A percentile compares a stretch with the other conserved stretches of the same genome.
Evolutionary conservation across 75 land plant species (phyloP).

Genomic region (Picea glauca): DNA sequence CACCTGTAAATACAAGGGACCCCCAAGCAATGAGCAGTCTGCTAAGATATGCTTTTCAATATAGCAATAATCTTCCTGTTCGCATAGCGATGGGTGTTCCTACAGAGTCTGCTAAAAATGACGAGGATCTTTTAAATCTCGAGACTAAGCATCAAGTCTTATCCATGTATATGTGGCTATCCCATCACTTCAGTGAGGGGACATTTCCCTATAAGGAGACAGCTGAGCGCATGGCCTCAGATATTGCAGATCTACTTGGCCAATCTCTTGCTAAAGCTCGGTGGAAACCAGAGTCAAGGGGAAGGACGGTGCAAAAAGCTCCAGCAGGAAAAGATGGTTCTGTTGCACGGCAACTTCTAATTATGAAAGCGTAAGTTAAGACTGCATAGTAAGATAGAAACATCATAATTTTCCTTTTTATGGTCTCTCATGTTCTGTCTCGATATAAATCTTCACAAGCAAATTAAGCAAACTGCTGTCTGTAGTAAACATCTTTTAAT

Average conservation of each 20-base stretch:
- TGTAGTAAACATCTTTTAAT: too few relatives aligned
- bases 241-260: slow-evolving; percentile 70
- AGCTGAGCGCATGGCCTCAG: slow-evolving; percentile 71
- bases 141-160: slow-evolving; percentile 90
- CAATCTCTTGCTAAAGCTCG: slow-evolving; percentile 59
- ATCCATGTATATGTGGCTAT: slow-evolving; percentile 90
- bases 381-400: too few relatives aligned
- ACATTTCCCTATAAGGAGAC: slow-evolving; percentile 68
- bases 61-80: slow-evolving; percentile 74
- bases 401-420: too few relatives aligned
- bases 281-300: slow-evolving; percentile 67
- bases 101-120: slow-evolving; percentile 64
- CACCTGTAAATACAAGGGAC: slow-evolving; percentile 86
- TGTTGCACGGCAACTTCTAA: background rate
- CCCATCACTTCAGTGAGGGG: slow-evolving; percentile 72
- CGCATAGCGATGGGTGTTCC: slow-evolving; percentile 81
- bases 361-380: slow-evolving; percentile 7
- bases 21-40: slow-evolving; percentile 85
- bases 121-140: slow-evolving; percentile 84
- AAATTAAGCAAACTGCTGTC: too few relatives aligned
- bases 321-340: background rate
- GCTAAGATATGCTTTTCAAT: slow-evolving; percentile 66
- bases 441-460: too few relatives aligned
- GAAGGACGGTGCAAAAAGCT: background rate
- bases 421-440: too few relatives aligned